Evolutionary conservation across 768 basidiomycete genomes (phyloP), one percentile per base, ranked within the genome.

Genomic region (Amanita subjunquillea): DNA sequence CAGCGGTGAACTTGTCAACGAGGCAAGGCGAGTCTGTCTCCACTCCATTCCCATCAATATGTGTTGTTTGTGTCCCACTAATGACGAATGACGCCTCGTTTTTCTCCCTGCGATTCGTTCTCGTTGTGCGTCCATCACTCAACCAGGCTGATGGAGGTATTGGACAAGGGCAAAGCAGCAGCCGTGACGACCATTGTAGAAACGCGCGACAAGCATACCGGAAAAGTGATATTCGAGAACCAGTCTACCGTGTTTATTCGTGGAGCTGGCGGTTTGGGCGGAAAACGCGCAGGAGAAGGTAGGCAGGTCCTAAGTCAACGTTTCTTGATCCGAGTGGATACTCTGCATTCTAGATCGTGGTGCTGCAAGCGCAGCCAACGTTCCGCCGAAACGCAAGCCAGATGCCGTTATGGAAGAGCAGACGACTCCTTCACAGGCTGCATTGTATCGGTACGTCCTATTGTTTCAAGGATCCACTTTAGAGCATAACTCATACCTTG

Each of bases 261-360:
- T 52, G 94, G 93, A 1, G 77, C 89, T 23, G 96, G 96, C n/a
- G 94, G 93, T 0, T 96, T 99, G 66, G 91, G 91, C 2, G 96
- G 96, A 15, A 91, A 87, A 71, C 87, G 90, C 54, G 69, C 67
- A 29, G 93, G 92, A 30, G 80, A 72, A 46, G 90, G 93, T 91
- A 53, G 27, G 13, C 27, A 17, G 39, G 3, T 5, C 27, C 42
- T 8, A 3, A 4, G 17, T 8, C 20, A 10, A 32, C 12, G 43
- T 23, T 52, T 23, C 25, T 40, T n/a, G 27, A 41, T n/a, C 27
- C 4, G 6, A 13, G 9, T 32, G 37, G 5, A 50, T 45, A 15
- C n/a, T 22, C 20, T 50, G 8, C 32, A 34, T 40, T 50, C 27
- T 53, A 94, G 96, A 97, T 65, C 87, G 95, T 51, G 95, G 95